Base-by-base conservation (phyloP, 306 rosid genomes). In the Cotoneaster glaucophyllus region DNA sequence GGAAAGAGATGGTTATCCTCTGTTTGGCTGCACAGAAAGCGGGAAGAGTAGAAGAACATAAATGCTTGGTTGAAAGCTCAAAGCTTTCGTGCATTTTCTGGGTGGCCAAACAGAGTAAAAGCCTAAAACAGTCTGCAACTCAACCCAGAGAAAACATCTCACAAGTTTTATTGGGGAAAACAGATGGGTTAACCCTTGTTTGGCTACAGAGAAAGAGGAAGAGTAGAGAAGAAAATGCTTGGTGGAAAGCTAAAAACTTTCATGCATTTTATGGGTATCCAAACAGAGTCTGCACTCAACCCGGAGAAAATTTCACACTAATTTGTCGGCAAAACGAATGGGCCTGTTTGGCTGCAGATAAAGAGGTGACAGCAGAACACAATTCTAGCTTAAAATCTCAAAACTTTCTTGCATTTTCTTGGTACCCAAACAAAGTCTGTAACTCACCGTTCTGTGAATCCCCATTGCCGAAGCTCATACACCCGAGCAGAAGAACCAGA, bases 391-490 rank as follows among this genome's bases (percentile, higher is more conserved):
- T 31, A 19, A 19, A 50, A 41, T 25, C 34, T 18, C 71, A 29
- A 21, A 31, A 53, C 56, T 65, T 74, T 77, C 56, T 28, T 54
- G n/a, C 62, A 74, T 18, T 53, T 70, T 71, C 53, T 69, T 22
- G 32, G 48, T 53, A 69, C 62, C 65, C 75, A 67, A 78, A 70
- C 43, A 68, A 9, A 45, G 39, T 15, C 59, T 53, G 74, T 12
- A 8, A 77, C 98, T 90, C 86, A 96, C 99, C 98, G 65, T 92
- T 97, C 37, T 83, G 91, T 11, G 99, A 90, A 52, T 82, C 86
- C 79, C 79, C 97, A 6, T 82, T 74, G 57, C 71, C 82, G 64
- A 85, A 75, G 87, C 79, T 86, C 74, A 77, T 64, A 77, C 71
- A 84, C 57, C 80, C 48, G 64, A 87, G 77, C 52, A 92, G 75